Conservation (phyloP, 192 early-diverging fungal genomes). For the Coemansia sp. region DNA sequence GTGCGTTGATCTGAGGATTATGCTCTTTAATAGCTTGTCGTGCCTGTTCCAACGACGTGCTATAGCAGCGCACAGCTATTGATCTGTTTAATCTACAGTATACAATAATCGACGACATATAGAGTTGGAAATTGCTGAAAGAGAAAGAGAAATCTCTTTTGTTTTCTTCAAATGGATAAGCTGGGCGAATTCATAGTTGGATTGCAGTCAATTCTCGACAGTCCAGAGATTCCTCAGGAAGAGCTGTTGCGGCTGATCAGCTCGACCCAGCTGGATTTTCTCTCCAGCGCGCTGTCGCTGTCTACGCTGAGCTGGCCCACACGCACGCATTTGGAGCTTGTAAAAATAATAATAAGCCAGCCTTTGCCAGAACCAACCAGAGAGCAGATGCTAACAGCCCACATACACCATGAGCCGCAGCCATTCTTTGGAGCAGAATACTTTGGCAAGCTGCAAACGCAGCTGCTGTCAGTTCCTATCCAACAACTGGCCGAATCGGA, state of each 20-base stretch:
- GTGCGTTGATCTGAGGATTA: conserved; percentile 27
- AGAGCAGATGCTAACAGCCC: conserved; percentile 2
- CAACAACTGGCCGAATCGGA: conserved; percentile 28
- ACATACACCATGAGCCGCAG: conserved; percentile 28
- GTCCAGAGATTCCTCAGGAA: conserved; percentile 37
- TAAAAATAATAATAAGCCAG: conserved; percentile 39
- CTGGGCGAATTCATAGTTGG: conserved; percentile 36
- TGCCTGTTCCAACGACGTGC: conserved; percentile 13
- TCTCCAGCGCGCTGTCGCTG: conserved; percentile 31
- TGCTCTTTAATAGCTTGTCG: conserved; percentile 12
- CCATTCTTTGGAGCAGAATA: conserved; percentile 44
- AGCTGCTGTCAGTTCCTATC: conserved; percentile 22
- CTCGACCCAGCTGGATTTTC: conserved; percentile 41
- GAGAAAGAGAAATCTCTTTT: neutral
- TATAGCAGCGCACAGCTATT: no score
- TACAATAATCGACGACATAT: neutral
- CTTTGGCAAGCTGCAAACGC: conserved; percentile 37
- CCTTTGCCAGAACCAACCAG: conserved; percentile 20
- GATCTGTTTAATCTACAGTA: no score
- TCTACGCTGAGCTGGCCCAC: conserved; percentile 44
- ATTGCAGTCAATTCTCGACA: conserved; percentile 44
- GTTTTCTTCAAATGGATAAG: conserved; percentile 34
- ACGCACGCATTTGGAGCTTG: conserved; percentile 48
- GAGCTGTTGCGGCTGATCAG: conserved; percentile 40
- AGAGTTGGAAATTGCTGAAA: neutral